phyloP scores from a whole-genome alignment of 495 filamentous ascomycete genomes.

The Cetradonia linearis region DNA sequence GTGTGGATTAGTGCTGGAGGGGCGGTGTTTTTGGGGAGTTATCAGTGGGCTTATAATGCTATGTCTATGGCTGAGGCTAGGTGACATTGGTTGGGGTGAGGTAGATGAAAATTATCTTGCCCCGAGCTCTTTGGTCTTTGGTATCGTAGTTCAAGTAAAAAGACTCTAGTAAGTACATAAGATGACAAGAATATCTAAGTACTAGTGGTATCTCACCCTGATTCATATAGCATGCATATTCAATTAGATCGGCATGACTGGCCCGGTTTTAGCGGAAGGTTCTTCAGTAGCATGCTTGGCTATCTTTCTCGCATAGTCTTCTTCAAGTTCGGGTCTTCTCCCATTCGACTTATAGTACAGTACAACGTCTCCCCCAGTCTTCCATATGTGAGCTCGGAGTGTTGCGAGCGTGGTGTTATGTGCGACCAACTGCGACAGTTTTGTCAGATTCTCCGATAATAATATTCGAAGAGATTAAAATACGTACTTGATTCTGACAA shows the following conservation, averaged over 20 bases:
- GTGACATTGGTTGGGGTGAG: not conserved
- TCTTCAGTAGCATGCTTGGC: conserved; percentile 15
- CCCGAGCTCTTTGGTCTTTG: not conserved
- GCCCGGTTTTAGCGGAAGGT: conserved; percentile 19
- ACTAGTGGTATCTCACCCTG: not conserved
- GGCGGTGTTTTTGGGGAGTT: conserved; percentile 90
- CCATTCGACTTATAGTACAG: conserved; percentile 88
- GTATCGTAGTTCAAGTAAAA: not conserved
- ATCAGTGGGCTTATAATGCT: conserved; percentile 85
- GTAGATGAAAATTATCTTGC: not conserved
- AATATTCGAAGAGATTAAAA: not conserved
- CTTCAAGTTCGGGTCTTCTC: conserved; percentile 41
- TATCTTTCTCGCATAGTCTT: conserved; percentile 12
- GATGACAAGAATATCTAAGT: not conserved
- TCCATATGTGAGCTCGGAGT: conserved; percentile 83
- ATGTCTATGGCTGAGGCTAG: conserved; percentile 37
- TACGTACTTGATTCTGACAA: conserved; percentile 77
- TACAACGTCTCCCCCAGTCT: conserved; percentile 78
- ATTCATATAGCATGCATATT: not conserved
- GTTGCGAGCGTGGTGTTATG: conserved; percentile 85
- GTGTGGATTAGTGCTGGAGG: conserved; percentile 93
- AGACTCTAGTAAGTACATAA: conserved; percentile 9
- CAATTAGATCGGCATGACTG: conserved; percentile 13
- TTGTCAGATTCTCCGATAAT: not conserved
- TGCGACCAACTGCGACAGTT: conserved; percentile 41